Evolutionary conservation across 139 green algal genomes (phyloP).

Genomic region (Auxenochlorella pyrenoidosa): DNA sequence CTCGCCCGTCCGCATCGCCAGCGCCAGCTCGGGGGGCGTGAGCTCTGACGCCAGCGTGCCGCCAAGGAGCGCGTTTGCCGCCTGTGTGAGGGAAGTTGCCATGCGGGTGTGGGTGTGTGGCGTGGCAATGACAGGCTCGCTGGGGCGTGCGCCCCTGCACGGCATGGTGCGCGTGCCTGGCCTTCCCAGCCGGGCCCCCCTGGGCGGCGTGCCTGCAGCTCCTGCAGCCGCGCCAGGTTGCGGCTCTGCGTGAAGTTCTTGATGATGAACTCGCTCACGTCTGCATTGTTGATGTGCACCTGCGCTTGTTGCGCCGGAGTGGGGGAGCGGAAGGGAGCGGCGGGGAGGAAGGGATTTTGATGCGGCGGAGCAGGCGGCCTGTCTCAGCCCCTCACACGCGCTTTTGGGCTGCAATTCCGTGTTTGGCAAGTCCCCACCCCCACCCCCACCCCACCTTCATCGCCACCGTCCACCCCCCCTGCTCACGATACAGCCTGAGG

Average conservation of each 20-base stretch:
- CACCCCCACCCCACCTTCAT: too few species aligned
- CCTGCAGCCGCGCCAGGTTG: constrained; percentile 8
- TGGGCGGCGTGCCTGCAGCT: background rate
- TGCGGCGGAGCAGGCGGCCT: too few species aligned
- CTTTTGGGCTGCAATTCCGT: too few species aligned
- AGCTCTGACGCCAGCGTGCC: background rate
- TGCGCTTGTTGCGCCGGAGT: background rate
- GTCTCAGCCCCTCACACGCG: too few species aligned
- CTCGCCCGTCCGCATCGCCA: background rate
- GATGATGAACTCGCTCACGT: background rate
- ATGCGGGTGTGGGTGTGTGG: background rate
- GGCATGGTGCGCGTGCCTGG: too few species aligned
- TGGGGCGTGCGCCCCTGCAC: too few species aligned
- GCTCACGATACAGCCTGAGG: constrained; percentile 8
- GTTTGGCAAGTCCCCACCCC: too few species aligned
- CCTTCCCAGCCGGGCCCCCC: too few species aligned
- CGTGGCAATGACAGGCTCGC: background rate
- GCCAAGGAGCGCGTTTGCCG: background rate
- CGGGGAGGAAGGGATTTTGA: too few species aligned
- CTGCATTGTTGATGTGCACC: constrained; percentile 6
- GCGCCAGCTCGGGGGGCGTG: background rate
- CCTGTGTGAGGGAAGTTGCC: background rate
- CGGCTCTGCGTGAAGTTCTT: constrained; percentile 9
- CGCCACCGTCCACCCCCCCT: too few species aligned
- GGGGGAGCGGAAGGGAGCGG: too few species aligned